Conservation (phyloP, 192 early-diverging fungal genomes). For the Coemansia sp. region DNA sequence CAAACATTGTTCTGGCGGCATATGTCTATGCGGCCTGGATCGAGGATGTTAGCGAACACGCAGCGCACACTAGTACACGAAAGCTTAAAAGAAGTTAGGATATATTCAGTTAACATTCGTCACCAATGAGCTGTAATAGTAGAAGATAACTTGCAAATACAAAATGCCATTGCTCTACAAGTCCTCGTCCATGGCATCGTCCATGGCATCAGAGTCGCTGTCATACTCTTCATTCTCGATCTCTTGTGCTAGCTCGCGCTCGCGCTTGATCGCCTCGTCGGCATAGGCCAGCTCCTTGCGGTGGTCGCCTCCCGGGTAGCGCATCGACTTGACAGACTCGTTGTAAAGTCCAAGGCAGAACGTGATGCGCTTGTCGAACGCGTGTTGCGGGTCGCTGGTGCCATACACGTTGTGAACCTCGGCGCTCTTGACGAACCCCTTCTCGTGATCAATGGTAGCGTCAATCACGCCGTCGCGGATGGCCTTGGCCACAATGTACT, state of each 20-base stretch:
- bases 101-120: neutral
- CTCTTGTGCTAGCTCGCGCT: conserved; percentile 90
- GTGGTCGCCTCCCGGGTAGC: conserved; percentile 88
- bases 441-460: conserved; percentile 94
- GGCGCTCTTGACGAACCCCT: conserved; percentile 90
- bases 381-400: conserved; percentile 94
- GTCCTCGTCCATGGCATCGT: conserved; percentile 51
- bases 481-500: conserved; percentile 98
- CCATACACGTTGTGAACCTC: conserved; percentile 96
- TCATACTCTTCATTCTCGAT: conserved; percentile 80
- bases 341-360: conserved; percentile 98
- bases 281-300: conserved; percentile 82
- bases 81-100: neutral
- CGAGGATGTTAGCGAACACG: conserved; percentile 16
- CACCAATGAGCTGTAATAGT: too few species aligned
- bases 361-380: conserved; percentile 91
- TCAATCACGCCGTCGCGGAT: conserved; percentile 99
- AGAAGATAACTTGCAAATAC: neutral
- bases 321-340: conserved; percentile 97
- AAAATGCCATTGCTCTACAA: conserved; percentile 14
- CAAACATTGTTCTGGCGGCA: conserved; percentile 46
- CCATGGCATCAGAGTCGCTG: conserved; percentile 78
- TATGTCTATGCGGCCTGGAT: conserved; percentile 50
- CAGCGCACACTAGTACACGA: conserved; percentile 7
- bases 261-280: conserved; percentile 85